Conservation (phyloP, 1,284 basidiomycete species). For the Irpex sp. region DNA sequence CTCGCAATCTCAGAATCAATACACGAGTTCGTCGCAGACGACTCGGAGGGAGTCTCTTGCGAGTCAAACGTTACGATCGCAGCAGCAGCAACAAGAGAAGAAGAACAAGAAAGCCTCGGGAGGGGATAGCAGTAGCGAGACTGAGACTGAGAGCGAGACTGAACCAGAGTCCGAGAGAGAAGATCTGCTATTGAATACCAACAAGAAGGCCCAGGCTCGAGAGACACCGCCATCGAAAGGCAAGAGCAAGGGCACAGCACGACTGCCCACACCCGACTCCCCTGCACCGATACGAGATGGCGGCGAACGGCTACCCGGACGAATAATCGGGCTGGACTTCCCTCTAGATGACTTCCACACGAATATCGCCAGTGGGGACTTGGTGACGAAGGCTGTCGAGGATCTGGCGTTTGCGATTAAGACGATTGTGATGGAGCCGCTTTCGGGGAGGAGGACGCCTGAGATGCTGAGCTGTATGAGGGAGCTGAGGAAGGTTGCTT, state of each 20-base stretch:
- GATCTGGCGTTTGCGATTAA: slow-evolving; percentile 70
- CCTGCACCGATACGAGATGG: slow-evolving; percentile 18
- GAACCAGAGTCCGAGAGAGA: slow-evolving; percentile 23
- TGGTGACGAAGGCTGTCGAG: slow-evolving; percentile 80
- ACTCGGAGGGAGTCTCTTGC: background rate
- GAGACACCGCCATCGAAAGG: background rate
- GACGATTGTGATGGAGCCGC: slow-evolving; percentile 69
- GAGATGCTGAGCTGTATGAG: slow-evolving; percentile 76
- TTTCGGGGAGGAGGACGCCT: slow-evolving; percentile 57
- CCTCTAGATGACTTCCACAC: slow-evolving; percentile 76
- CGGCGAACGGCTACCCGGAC: slow-evolving; percentile 40
- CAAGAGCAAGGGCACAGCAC: background rate
- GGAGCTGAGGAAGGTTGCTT: slow-evolving; percentile 59
- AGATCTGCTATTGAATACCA: background rate
- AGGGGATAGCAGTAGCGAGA: slow-evolving; percentile 27
- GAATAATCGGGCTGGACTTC: slow-evolving; percentile 69
- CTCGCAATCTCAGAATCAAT: slow-evolving; percentile 15
- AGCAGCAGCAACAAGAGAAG: slow-evolving; percentile 15
- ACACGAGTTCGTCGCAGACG: background rate
- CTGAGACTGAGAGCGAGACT: slow-evolving; percentile 28
- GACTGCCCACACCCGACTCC: background rate
- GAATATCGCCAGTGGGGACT: slow-evolving; percentile 67
- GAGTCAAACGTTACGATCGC: background rate
- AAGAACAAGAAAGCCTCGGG: slow-evolving; percentile 32
- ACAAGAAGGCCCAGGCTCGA: too few species aligned